Evolutionary conservation across 306 rosid genomes (phyloP), one percentile per base, ranked within the genome.

Genomic region (Sechiopsis laciniata): DNA sequence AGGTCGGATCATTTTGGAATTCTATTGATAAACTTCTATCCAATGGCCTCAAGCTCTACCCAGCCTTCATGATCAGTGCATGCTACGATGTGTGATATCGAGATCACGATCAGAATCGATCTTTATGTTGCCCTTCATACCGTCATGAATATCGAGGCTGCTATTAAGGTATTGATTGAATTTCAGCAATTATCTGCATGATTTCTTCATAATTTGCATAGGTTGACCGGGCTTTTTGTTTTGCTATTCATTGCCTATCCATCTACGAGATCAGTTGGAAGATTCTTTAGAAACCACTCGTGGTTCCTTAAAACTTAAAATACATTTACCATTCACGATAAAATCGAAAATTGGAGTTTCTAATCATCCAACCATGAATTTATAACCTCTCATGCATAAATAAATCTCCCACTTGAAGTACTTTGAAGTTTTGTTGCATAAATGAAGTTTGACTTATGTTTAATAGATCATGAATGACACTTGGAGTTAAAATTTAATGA

Each of bases 211-310:
- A 79, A 89, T 88, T 76, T 93, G 98, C 84, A 77, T 83, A 21
- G 98, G 94, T 80, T 90, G 91, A 87, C 87, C 98, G 4, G 93
- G 84, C 87, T 88, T 96, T 63, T 87, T 94, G 73, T 82, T 77
- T 86, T 86, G 74, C 48, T 79, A 83, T 78, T 82, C 66, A 50
- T 68, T 17, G 82, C 74, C 29, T 72, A 87, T 46, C 84, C 97
- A 57, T 86, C 92, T 80, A 81, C 77, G 20, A 90, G 94, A 84
- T 90, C 98, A 61, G 88, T 80, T 7, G 98, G 98, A 72, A 90
- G 94, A 82, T 93, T 90, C 86, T 80, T 88, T 46, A 88, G 75
- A 83, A 93, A 93, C 98, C 98, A 93, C 66, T 93, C 96, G 11
- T 90, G 96, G 80, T 83, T 88, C 77, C 86, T 84, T 21, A 93